Evolutionary conservation across 1,139 yeast genomes (phyloP).

Genomic region (Eremothecium cymbalariae): DNA sequence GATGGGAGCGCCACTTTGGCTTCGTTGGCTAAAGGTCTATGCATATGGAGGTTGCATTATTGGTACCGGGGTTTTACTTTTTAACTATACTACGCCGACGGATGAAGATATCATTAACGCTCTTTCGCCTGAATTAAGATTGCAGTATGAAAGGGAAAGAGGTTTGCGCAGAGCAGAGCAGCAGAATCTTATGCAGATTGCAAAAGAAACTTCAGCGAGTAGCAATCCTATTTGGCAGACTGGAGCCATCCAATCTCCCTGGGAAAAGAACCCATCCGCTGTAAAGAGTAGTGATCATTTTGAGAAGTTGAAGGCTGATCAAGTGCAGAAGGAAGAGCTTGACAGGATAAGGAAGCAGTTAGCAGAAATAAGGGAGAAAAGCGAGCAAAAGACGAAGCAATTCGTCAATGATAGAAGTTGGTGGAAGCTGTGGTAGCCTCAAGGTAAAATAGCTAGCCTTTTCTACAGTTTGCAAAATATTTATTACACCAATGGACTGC

Average conservation of each 20-base stretch:
- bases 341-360: slow-evolving; percentile 41
- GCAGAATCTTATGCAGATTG: slow-evolving; percentile 57
- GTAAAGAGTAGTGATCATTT: slow-evolving; percentile 39
- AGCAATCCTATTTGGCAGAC: slow-evolving; percentile 78
- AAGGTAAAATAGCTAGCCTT: background rate
- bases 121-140: slow-evolving; percentile 76
- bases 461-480: background rate
- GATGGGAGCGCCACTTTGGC: slow-evolving; percentile 42
- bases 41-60: slow-evolving; percentile 54
- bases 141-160: slow-evolving; percentile 62
- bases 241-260: slow-evolving; percentile 60
- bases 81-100: slow-evolving; percentile 68
- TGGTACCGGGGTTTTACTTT: slow-evolving; percentile 58
- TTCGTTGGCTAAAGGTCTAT: slow-evolving; percentile 55
- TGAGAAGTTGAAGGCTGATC: slow-evolving; percentile 42
- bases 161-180: slow-evolving; percentile 59
- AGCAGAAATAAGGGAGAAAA: slow-evolving; percentile 28
- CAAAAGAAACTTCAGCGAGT: slow-evolving; percentile 50
- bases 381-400: slow-evolving; percentile 34
- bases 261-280: slow-evolving; percentile 37
- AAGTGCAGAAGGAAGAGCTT: slow-evolving; percentile 40
- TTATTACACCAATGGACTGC: slow-evolving; percentile 1
- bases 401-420: slow-evolving; percentile 33
- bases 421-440: slow-evolving; percentile 23
- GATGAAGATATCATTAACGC: slow-evolving; percentile 68